These are phyloP conservation scores for Axilococcus clingmanii DNA, from an alignment of 139 green algal species.

Conservation along the genomic window DNA sequence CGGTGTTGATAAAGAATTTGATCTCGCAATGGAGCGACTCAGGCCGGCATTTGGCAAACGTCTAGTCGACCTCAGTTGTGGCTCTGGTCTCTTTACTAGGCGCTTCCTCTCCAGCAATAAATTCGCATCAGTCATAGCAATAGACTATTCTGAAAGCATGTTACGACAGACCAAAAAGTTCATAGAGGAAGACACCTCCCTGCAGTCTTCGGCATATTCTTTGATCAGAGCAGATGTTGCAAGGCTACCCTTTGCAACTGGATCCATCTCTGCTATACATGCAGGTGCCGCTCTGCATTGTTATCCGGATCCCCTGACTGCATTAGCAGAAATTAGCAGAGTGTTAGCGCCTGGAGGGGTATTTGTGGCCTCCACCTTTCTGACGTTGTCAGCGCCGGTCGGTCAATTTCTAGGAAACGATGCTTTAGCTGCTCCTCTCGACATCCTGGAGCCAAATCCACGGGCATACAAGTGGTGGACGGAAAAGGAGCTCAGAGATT, in stretches of 20 bases:
- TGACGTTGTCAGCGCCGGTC: constrained; percentile 55
- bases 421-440: constrained; percentile 40
- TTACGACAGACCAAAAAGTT: constrained; percentile 64
- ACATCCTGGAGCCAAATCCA: background rate
- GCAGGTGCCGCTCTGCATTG: constrained; percentile 95
- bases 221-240: constrained; percentile 79
- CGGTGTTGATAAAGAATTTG: constrained; percentile 62
- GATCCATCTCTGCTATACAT: constrained; percentile 76
- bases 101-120: constrained; percentile 57
- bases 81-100: constrained; percentile 82
- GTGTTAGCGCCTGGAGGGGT: constrained; percentile 85
- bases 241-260: constrained; percentile 79
- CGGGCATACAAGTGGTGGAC: constrained; percentile 62
- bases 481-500: constrained; percentile 73
- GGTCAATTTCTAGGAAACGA: constrained; percentile 66
- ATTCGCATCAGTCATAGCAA: constrained; percentile 70
- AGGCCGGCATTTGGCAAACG: constrained; percentile 15
- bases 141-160: constrained; percentile 83
- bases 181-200: constrained; percentile 26
- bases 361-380: constrained; percentile 89
- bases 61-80: constrained; percentile 85
- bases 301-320: constrained; percentile 73
- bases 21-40: constrained; percentile 55
- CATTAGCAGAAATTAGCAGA: constrained; percentile 80
- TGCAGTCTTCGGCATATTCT: constrained; percentile 18